Conservation (phyloP, 2,329 filamentous ascomycete species). For the Metarhizium sp. region DNA sequence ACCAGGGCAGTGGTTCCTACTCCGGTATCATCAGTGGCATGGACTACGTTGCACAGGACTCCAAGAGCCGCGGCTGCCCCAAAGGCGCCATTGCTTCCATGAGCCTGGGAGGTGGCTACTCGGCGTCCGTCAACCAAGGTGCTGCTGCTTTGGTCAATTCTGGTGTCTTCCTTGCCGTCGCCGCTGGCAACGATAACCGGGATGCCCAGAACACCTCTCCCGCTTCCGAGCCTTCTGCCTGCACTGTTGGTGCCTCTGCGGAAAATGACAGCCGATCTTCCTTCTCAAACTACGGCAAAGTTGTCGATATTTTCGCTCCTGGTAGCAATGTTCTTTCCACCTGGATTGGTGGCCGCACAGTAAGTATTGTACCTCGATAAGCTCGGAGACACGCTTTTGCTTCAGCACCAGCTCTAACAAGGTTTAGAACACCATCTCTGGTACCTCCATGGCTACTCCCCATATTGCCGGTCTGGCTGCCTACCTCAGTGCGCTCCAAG, state of each 20-base stretch:
- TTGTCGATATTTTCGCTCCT: conserved; percentile 43
- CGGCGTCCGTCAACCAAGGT: conserved; percentile 39
- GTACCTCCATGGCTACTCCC: conserved; percentile 29
- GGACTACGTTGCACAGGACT: conserved; percentile 31
- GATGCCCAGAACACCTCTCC: conserved; percentile 37
- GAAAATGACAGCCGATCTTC: conserved; percentile 27
- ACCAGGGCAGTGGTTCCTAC: conserved; percentile 20
- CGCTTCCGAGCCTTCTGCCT: conserved; percentile 35
- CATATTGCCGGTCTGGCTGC: conserved; percentile 12
- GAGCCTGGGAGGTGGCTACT: conserved; percentile 42
- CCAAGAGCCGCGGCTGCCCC: conserved; percentile 26
- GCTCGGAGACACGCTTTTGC: not conserved
- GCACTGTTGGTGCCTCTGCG: conserved; percentile 42
- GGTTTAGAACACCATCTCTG: conserved; percentile 27
- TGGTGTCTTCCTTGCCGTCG: conserved; percentile 45
- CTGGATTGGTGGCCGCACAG: conserved; percentile 32
- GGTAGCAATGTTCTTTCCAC: conserved; percentile 37
- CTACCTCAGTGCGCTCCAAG: conserved; percentile 34
- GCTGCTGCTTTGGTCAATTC: conserved; percentile 33
- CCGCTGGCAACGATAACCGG: conserved; percentile 41
- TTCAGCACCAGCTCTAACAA: not conserved
- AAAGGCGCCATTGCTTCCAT: conserved; percentile 44
- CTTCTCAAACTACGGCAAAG: conserved; percentile 43
- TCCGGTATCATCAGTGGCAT: conserved; percentile 36
- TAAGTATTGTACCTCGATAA: conserved; percentile 2